Percentiles rank a stretch among this genome's conserved stretches.
Evolutionary conservation across 1,284 basidiomycete genomes (phyloP).

Genomic region (Heliocybe sulcata): DNA sequence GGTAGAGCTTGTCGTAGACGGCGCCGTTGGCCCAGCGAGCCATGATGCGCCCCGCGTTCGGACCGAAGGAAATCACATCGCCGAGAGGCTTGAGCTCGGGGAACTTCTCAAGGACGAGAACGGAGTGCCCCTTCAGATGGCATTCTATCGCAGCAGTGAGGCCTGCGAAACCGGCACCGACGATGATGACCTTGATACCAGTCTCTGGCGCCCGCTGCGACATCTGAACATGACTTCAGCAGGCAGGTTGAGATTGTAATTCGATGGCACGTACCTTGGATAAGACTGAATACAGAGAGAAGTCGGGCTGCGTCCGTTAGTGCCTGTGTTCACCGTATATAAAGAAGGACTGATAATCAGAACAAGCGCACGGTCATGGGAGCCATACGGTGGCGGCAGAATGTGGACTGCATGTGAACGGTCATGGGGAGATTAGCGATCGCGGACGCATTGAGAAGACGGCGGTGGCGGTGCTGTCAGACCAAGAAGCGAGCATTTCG

Average conservation of each 20-base stretch:
- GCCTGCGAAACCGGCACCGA: conserved; percentile 18
- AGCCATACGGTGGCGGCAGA: not conserved
- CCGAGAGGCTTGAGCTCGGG: conserved; percentile 10
- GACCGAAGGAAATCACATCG: conserved; percentile 11
- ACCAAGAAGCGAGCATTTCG: too few relatives aligned
- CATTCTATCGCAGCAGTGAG: conserved; percentile 17
- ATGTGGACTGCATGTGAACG: not conserved
- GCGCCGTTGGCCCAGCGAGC: conserved; percentile 8
- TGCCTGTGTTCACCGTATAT: not conserved
- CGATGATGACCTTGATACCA: conserved; percentile 15
- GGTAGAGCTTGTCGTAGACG: conserved; percentile 7
- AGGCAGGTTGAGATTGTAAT: not conserved
- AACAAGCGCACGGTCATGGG: not conserved
- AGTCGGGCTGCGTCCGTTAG: not conserved
- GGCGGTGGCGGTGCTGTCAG: not conserved
- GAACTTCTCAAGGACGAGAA: conserved; percentile 13
- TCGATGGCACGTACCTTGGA: not conserved
- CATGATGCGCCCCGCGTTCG: conserved; percentile 11
- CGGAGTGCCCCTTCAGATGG: conserved; percentile 15
- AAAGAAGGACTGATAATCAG: not conserved
- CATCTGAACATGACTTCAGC: not conserved
- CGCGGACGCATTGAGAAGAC: not conserved
- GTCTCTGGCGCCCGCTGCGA: not conserved
- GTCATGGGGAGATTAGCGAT: not conserved
- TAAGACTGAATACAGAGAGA: not conserved